phyloP scores from a whole-genome alignment of 768 basidiomycete genomes.

The Leccinum disarticulatum region DNA sequence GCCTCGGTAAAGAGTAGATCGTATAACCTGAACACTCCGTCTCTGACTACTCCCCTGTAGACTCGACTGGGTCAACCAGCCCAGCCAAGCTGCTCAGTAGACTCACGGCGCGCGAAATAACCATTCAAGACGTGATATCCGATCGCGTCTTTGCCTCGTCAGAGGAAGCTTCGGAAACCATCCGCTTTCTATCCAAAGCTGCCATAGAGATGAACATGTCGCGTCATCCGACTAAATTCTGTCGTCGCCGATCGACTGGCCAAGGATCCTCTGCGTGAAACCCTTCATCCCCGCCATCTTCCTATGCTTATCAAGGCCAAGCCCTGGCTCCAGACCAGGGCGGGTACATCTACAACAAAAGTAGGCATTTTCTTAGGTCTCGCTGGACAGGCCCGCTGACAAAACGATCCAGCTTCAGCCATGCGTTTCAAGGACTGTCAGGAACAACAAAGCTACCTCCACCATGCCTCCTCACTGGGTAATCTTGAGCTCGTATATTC shows the following conservation, averaged over 20 bases:
- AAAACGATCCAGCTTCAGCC: constrained; percentile 46
- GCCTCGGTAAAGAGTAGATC: constrained; percentile 37
- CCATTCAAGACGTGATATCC: constrained; percentile 51
- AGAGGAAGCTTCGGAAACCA: constrained; percentile 54
- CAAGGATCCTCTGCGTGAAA: constrained; percentile 64
- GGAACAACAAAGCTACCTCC: constrained; percentile 80
- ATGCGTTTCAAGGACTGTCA: constrained; percentile 94
- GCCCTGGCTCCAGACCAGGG: constrained; percentile 82
- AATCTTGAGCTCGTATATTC: constrained; percentile 83
- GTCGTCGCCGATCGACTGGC: constrained; percentile 75
- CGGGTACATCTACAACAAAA: constrained; percentile 77
- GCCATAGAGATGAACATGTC: constrained; percentile 57
- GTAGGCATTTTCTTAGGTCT: constrained; percentile 40
- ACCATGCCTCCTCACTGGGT: constrained; percentile 68
- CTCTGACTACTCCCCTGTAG: constrained; percentile 29
- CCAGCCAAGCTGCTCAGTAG: constrained; percentile 40
- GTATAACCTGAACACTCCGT: constrained; percentile 36
- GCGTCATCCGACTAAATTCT: constrained; percentile 85
- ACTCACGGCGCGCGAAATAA: constrained; percentile 49
- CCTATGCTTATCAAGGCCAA: constrained; percentile 94
- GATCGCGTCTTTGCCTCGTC: constrained; percentile 56
- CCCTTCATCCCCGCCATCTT: constrained; percentile 89
- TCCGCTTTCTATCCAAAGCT: constrained; percentile 55
- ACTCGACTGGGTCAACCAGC: constrained; percentile 29
- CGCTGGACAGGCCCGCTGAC: constrained; percentile 1